Percentiles rank a stretch among this genome's conserved stretches.
Conservation (phyloP, 78 protist genomes). For the Blattamonas nauphoetae region DNA sequence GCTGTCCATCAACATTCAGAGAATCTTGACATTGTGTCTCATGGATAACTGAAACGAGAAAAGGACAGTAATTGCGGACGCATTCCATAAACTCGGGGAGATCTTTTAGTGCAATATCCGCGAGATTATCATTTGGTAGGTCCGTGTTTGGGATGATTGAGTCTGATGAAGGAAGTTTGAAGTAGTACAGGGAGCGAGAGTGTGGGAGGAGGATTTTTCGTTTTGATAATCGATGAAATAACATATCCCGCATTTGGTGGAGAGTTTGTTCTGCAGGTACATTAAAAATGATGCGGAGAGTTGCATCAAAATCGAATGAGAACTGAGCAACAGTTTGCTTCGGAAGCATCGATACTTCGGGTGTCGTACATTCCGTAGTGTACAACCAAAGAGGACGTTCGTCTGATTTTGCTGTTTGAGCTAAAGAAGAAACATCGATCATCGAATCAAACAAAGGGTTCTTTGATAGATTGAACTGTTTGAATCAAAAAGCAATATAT, state of each 20-base stretch:
- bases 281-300: neutral
- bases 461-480: too few species aligned
- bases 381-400: too few species aligned
- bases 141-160: neutral
- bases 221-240: neutral
- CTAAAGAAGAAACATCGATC: too few species aligned
- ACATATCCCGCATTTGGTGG: neutral
- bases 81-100: neutral
- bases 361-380: too few species aligned
- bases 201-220: neutral
- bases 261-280: neutral
- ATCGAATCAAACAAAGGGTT: too few species aligned
- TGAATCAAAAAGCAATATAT: too few species aligned
- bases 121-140: neutral
- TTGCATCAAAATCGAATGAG: neutral
- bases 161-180: neutral
- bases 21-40: neutral
- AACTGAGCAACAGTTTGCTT: neutral
- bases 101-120: neutral
- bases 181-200: neutral
- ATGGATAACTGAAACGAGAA: neutral
- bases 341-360: too few species aligned
- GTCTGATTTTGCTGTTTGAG: too few species aligned
- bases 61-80: neutral
- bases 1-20: neutral